Base-by-base conservation (phyloP, 2,329 filamentous ascomycete genomes). In the Cladosporium sp. region DNA sequence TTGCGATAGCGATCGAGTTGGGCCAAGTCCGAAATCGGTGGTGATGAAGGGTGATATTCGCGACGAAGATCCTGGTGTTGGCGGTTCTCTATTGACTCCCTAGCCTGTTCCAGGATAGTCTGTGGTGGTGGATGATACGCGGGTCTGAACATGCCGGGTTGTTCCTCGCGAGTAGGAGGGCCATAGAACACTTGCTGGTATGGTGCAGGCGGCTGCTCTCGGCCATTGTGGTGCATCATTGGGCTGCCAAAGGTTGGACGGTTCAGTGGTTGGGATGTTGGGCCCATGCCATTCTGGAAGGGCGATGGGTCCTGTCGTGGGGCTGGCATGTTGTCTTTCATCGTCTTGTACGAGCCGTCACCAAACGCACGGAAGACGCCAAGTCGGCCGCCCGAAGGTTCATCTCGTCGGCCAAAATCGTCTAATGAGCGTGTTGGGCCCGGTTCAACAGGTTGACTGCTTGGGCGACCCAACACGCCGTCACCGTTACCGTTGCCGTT, bases 381-480 rank as follows among this genome's bases (percentile, higher is more conserved):
- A 6, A 65, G 56, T 34, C 63, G 58, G 11, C 63, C 63, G 18
- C 54, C 63, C 18, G 48, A 36, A 5, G 63, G 32, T 18, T 65
- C 63, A 21, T 65, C 63, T 10, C 63, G 32, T 46, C 57, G 51
- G 18, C 39, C 32, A 16, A 65, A 43, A 21, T 65, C 63, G 18
- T 65, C 63, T 26, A 65, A 46, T 7, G 63, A 53, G 13, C 56
- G 63, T 30, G 63, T 65, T 28, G 64, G 61, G 14, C 65, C 62
- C 5, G 64, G 67, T 49, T 76, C 71, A 21, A 69, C 65, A n/a
- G 76, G 76, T 66, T 78, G 76, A 65, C 76, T 77, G 54, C 67
- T 78, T 4, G 76, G 76, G 36, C 76, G 71, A 18, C 69, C 70
- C 16, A 69, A 67, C 14, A 66, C 62, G 11, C 64, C 69, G 34